Evolutionary conservation across 495 filamentous ascomycete genomes (phyloP), one percentile per base, ranked within the genome.

Genomic region (Oleoguttula mirabilis): DNA sequence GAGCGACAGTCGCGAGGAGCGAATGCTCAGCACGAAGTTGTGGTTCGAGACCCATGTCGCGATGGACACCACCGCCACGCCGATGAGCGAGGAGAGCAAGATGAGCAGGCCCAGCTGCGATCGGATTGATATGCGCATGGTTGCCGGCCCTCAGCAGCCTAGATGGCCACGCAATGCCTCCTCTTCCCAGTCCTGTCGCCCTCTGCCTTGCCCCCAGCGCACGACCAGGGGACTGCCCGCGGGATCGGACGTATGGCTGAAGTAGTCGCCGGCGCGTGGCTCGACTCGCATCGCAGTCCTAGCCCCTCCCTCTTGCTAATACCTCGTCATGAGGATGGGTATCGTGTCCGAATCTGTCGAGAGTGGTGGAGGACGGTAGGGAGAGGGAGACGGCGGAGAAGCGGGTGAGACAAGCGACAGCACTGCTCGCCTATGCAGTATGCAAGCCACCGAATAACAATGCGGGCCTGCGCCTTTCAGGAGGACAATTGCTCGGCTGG

Each of bases 61-160:
- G 47, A 80, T 65, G 15, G 75, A 65, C 17, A 82, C 64, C 19
- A 80, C 72, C 24, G 73, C 73, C 28, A 88, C 70, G 19, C 77
- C 71, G 39, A 80, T 61, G 25, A 86, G 65, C 11, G 82, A 74
- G 22, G 79, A 73, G 37, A 84, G 55, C 32, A 86, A 61, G 52
- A 87, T 80, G 31, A 88, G 70, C 59, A 78, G 68, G 45, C 70
- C 82, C 39, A 92, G 67, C 70, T 92, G 84, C 64, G 83, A 77
- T 47, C 83, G 71, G 55, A 92, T 92, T 17, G 81, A 76, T 59
- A 90, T 76, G 55, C 84, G 72, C 81, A 92, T 88, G 54, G 61
- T 36, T 21, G 32, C 25, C n/a, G n/a, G n/a, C n/a, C n/a, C n/a
- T n/a, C n/a, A n/a, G n/a, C n/a, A n/a, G n/a, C n/a, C n/a, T n/a